Evolutionary conservation across 345 rosid genomes (phyloP), one percentile per base, ranked within the genome.

Genomic region (Citrus hindsii): DNA sequence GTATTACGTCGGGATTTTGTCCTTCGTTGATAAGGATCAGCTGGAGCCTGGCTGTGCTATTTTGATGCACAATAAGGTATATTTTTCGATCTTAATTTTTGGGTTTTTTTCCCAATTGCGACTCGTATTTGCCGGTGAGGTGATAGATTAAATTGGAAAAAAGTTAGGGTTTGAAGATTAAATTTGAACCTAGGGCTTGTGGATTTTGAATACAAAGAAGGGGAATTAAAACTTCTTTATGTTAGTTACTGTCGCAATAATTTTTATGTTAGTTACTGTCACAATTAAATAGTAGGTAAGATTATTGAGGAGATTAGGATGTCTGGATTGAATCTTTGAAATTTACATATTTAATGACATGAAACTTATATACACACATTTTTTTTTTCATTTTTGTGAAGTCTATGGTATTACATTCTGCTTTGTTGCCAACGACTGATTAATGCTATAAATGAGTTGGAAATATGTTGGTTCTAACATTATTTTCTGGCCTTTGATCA

Each of bases 31-130:
- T 79, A 96, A 96, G 76, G 98, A 97, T 80, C 98, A 94, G 88
- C 89, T 97, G 59, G 99, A 93, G 76, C 98, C 98, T 76, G 99
- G 99, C 18, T 97, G 98, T 79, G 93, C 99, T 68, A 94, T 97
- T 69, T 78, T 97, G 89, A 93, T 93, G 98, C 99, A 96, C 80
- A 94, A 94, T 68, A 93, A 94, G 98, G 99, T 93, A 61, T 33
- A 59, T 46, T 46, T 46, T 4, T 71, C 4, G 71, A 42, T 58
- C 66, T 65, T 1, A 14, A 21, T 22, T 65, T 63, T 79, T 30
- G 46, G 32, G 33, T 22, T 80, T 14, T 78, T 28, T 32, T 7
- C 2, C 4, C 16, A 42, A 13, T 74, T 14, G 42, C 8, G 24
- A 33, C 2, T 55, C 48, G 9, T 22, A 21, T 22, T 30, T 46